Base-by-base conservation (phyloP, 2,329 filamentous ascomycete genomes). In the Fusarium sacchari region DNA sequence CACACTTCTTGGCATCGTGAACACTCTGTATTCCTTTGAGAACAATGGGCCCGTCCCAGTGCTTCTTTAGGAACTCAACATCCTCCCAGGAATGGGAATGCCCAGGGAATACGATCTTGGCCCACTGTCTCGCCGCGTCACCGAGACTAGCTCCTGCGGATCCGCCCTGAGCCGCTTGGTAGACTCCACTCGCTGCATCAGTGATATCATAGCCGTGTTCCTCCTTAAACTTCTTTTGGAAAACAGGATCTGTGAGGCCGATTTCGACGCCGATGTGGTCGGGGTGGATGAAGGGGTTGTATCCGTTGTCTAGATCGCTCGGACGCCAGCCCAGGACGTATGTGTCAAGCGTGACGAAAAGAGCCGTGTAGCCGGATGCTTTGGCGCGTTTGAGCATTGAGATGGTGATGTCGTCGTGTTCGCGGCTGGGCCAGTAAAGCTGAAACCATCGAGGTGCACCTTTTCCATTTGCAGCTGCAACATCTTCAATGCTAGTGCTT, bases 211-310 rank as follows among this genome's bases (percentile, higher is more conserved):
- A 71, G 1, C 61, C 66, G 10, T 73, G 56, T 10, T 73, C 28
- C 34, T 67, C 57, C 7, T 58, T 73, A 49, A 73, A 73, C 18
- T 58, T 28, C 17, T 60, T 60, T 15, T 73, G 58, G 18, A 73
- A 73, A 39, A 73, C 60, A 36, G 70, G 57, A 40, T 73, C 71
- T 26, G 70, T 73, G 1, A 73, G 15, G 8, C 71, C 70, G 20
- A 73, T 73, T 22, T 73, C 70, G 4, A 73, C 70, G 1, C 65
- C 71, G 9, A 63, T 71, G 22, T 73, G 70, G 18, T 73, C 71
- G 1, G 70, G 70, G 11, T 73, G 71, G 1, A 73, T 71, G 13
- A 73, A 73, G 1, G 70, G 70, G 17, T 73, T 73, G 24, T 73
- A 73, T 3, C 66, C 71, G 10, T 73, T 73, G 17, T 73, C 70